A percentile compares a stretch with the other conserved stretches of the same genome.
phyloP scores from a whole-genome alignment of 2,329 filamentous ascomycete species.

The Diaporthe australafricana region DNA sequence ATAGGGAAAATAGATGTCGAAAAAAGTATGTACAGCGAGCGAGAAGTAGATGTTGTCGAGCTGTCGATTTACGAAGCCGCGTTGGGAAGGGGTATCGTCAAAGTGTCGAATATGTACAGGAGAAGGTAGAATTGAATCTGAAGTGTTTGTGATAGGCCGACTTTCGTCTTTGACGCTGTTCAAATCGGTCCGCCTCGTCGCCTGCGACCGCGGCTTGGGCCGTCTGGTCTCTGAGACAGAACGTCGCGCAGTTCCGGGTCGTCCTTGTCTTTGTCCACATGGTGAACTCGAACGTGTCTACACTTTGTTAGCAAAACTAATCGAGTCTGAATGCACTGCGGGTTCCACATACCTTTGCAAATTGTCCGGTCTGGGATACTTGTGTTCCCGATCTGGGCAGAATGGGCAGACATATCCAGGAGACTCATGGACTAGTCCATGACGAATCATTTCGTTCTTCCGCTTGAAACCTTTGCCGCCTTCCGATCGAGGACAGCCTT shows the following conservation, averaged over 20 bases:
- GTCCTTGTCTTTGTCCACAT: slow-evolving; percentile 89
- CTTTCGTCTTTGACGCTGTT: neutral
- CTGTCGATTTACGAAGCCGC: neutral
- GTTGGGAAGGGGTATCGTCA: slow-evolving; percentile 32
- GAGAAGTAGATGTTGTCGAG: slow-evolving; percentile 25
- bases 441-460: slow-evolving; percentile 79
- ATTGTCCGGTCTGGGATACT: slow-evolving; percentile 95
- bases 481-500: slow-evolving; percentile 71
- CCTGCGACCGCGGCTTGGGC: slow-evolving; percentile 82
- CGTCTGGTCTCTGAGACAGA: slow-evolving; percentile 85
- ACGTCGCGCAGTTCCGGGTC: slow-evolving; percentile 85
- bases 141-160: neutral
- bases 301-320: slow-evolving; percentile 33
- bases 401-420: slow-evolving; percentile 97
- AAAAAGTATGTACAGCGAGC: slow-evolving; percentile 34
- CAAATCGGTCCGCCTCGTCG: slow-evolving; percentile 66
- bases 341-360: slow-evolving; percentile 78
- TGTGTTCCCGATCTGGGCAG: slow-evolving; percentile 92
- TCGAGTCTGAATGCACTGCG: slow-evolving; percentile 35
- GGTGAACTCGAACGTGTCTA: slow-evolving; percentile 93
- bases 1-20: slow-evolving; percentile 8
- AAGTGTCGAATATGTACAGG: slow-evolving; percentile 33
- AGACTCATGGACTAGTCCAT: slow-evolving; percentile 91
- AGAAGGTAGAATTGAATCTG: slow-evolving; percentile 15
- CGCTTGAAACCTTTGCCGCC: slow-evolving; percentile 77